Base-by-base conservation (phyloP, 2,329 filamentous ascomycete genomes). In the Talaromyces sp. region DNA sequence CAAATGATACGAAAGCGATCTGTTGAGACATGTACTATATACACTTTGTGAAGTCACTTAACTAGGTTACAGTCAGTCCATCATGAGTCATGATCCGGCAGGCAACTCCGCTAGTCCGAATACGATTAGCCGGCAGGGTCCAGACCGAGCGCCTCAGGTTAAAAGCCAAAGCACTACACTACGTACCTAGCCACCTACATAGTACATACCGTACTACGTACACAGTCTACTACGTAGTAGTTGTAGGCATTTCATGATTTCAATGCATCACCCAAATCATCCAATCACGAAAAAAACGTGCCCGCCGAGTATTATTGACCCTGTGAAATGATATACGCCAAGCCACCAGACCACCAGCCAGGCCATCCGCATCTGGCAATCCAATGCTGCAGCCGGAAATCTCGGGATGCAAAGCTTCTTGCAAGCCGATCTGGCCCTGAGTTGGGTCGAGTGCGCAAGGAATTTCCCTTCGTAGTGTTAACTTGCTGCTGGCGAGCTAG, bases 311-410 rank as follows among this genome's bases (percentile, higher is more conserved):
- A n/a, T n/a, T n/a, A n/a, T n/a, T n/a, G n/a, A n/a, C n/a, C n/a
- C n/a, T n/a, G n/a, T n/a, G n/a, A 25, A 36, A 56, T 38, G 53
- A 56, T 36, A 56, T 36, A 56, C 11, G 53, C 53, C 53, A 56
- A 56, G 29, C 27, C 29, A 54, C 17, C 17, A 36, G 29, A 29
- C 22, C 25, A 27, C 53, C 53, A 56, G 31, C 47, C 60, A 40
- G n/a, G 15, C 3, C 31, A 36, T 34, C 59, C 60, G 60, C 60
- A 53, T 27, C 22, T 47, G 47, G 60, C 60, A 61, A 19, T 53
- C 22, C 43, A 53, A 7, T 53, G 60, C 60, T 49, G 60, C 60
- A 34, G 31, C 60, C 60, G 60, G 60, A 27, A 54, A 25, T 5
- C 31, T 36, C 53, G 53, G 53, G 31, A 56, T 22, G 19, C 10